phyloP scores from a whole-genome alignment of 164 flowering plant species.

The Stephania yunnanensis region DNA sequence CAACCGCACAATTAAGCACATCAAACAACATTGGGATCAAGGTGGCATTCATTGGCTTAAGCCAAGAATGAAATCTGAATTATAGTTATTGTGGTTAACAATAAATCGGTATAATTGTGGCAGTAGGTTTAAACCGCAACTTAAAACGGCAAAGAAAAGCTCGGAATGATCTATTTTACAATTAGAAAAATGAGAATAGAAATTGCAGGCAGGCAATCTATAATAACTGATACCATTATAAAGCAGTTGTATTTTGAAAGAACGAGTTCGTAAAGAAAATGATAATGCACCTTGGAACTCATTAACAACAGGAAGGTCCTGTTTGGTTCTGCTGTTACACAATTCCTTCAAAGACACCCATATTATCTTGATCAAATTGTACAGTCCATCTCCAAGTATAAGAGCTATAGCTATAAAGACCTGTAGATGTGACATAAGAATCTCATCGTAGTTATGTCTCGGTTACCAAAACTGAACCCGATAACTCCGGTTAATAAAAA shows the following conservation, averaged over 20 bases:
- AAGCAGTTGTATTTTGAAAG: background rate
- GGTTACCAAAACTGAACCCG: no score
- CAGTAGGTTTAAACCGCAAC: no score
- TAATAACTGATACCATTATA: background rate
- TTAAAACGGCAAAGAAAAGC: background rate
- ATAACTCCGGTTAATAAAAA: no score
- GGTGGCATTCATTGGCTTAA: no score
- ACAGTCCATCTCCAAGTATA: conserved; percentile 93
- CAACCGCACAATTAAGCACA: conserved; percentile 1
- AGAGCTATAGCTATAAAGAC: conserved; percentile 87
- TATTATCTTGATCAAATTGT: conserved; percentile 89
- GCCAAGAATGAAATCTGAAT: no score
- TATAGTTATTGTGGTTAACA: no score
- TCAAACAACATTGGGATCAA: background rate
- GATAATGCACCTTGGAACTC: conserved; percentile 46
- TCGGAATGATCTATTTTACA: background rate
- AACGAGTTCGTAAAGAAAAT: background rate
- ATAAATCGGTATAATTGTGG: no score
- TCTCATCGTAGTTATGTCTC: no score
- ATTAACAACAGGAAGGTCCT: conserved; percentile 47
- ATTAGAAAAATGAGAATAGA: background rate
- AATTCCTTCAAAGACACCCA: conserved; percentile 57
- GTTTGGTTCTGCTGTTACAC: conserved; percentile 32
- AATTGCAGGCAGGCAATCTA: background rate
- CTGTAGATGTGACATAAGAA: conserved; percentile 29